Base-by-base conservation (phyloP, 1,139 yeast species). In the Candida tropicalis region DNA sequence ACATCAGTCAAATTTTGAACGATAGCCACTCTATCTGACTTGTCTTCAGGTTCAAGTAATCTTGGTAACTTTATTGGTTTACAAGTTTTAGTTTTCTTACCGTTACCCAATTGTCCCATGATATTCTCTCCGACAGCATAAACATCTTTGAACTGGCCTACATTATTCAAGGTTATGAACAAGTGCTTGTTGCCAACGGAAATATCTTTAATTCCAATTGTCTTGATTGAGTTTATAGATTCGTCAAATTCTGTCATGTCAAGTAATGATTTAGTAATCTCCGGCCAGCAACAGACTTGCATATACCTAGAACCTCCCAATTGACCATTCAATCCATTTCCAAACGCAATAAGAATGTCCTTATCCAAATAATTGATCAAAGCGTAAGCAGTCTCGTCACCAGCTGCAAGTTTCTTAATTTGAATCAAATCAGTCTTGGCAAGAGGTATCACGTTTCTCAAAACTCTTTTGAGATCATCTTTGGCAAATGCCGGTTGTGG, bases 281-380 rank as follows among this genome's bases (percentile, higher is more conserved):
- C 71, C 6, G 97, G 97, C 38, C 73, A 75, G 15, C 80, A 68
- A 55, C 84, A 86, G 12, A 88, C 84, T 59, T 90, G 97, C 39
- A 84, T 68, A 60, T 75, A 90, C 43, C 83, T 70, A 18, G 88
- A 90, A 39, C 81, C 77, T 13, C 97, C 99, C 45, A 90, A 70
- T 63, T 89, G 96, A n/a, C 98, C 99, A 54, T 78, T 77, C 41
- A 86, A 63, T 4, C 98, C 97, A 55, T 82, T 82, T 18, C 99
- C 99, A 66, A 90, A 84, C 5, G 89, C 74, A 52, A 84, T 68
- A 42, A 79, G 63, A 9, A 69, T 48, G 11, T 66, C 62, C 41
- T 63, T 58, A 38, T 50, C 43, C 17, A 62, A 53, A 23, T 62
- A 58, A 16, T 51, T 63, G 38, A 79, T 57, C 8, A 76, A 66